Base-by-base conservation (phyloP, 1,284 basidiomycete genomes). In the Exsudoporus floridanus region DNA sequence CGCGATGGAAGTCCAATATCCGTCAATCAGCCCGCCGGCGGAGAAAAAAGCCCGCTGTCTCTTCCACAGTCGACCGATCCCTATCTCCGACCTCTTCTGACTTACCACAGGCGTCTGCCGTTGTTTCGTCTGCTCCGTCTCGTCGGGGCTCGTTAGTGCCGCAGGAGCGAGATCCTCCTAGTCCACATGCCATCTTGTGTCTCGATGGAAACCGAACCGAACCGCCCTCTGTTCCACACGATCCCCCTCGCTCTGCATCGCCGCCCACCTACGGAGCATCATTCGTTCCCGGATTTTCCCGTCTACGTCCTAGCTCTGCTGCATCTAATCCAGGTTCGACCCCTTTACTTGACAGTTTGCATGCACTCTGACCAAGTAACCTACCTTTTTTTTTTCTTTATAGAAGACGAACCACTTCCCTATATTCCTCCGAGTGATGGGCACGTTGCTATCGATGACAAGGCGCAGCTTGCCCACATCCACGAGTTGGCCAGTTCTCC, bases 401-500 rank as follows among this genome's bases (percentile, higher is more conserved):
- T 35, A 5, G 57, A 53, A 18, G 61, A 67, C 36, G 60, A 64
- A 37, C 56, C 49, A 7, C 53, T 69, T 12, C 58, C 65, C 12
- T 64, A 69, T 33, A 41, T 59, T 10, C 58, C 63, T 28, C 54
- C 65, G 27, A 70, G 75, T 53, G 71, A 73, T 13, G 85, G 79
- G 12, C 88, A 90, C 64, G 76, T 90, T 41, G 87, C 88, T 16
- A 87, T 81, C 2, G 88, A 90, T 64, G 88, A 90, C 67, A 90
- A 90, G 67, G 69, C 74, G 0, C 57, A 82, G 7, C 76, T 90
- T 18, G 82, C 82, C 31, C 78, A 74, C 33, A 75, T 88, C 55
- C 79, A 75, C 1, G 71, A 72, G 18, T 53, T 82, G 37, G 82
- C 81, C 23, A 87, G 83, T 59, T 77, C 77, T 14, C 70, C 70